phyloP scores from a whole-genome alignment of 345 rosid genomes.

The Turritis glabra region DNA sequence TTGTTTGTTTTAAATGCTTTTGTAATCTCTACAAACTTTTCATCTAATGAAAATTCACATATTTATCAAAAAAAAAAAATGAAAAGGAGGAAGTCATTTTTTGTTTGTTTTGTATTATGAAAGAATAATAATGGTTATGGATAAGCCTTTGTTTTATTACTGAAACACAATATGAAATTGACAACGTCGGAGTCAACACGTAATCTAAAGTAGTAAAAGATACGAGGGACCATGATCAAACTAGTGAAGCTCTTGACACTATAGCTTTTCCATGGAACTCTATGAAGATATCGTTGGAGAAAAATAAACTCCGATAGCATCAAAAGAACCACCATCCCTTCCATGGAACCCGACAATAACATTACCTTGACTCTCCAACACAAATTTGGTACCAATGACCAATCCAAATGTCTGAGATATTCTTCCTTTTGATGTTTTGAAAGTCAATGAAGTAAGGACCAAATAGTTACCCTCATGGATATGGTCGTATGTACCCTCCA shows the following conservation, averaged over 20 bases:
- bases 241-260: background rate
- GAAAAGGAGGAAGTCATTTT: no score
- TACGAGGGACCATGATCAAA: background rate
- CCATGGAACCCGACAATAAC: constrained; percentile 23
- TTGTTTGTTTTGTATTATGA: no score
- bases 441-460: constrained; percentile 11
- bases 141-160: background rate
- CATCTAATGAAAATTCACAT: no score
- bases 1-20: no score
- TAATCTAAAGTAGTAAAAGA: background rate
- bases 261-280: background rate
- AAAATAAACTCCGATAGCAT: constrained; percentile 22
- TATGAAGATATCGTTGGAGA: background rate
- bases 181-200: background rate
- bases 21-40: no score
- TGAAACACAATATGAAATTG: background rate
- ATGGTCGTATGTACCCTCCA: constrained; percentile 9
- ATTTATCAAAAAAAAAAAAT: no score
- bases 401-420: constrained; percentile 12
- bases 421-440: constrained; percentile 18
- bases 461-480: background rate
- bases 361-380: background rate
- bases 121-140: no score
- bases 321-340: background rate
- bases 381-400: background rate